Conservation (phyloP, 139 green algal genomes). For the Coccomyxa sp. region DNA sequence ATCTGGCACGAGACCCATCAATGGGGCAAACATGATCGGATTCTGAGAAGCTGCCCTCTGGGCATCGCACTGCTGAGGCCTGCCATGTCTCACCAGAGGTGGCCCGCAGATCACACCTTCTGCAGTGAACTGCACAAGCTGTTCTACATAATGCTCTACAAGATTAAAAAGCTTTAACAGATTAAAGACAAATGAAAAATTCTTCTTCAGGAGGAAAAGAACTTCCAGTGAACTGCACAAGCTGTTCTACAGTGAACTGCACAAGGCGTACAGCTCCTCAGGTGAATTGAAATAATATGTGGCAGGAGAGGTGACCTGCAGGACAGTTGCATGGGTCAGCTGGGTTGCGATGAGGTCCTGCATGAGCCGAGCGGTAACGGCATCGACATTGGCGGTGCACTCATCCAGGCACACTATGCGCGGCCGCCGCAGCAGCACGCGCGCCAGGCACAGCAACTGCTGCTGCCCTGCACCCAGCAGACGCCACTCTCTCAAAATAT, state of each 20-base stretch:
- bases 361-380: slow-evolving; percentile 45
- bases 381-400: slow-evolving; percentile 50
- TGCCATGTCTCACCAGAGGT: neutral
- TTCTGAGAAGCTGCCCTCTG: too few relatives aligned
- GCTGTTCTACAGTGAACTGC: too few relatives aligned
- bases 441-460: slow-evolving; percentile 75
- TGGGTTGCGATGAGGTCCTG: slow-evolving; percentile 30
- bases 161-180: too few relatives aligned
- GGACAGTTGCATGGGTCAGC: slow-evolving; percentile 31
- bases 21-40: too few relatives aligned
- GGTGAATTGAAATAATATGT: neutral
- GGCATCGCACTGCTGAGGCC: neutral
- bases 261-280: too few relatives aligned
- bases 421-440: slow-evolving; percentile 52
- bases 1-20: neutral
- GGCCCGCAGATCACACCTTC: neutral
- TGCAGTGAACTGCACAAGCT: too few relatives aligned
- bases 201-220: too few relatives aligned
- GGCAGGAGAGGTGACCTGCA: slow-evolving; percentile 28
- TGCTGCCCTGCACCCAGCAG: slow-evolving; percentile 50
- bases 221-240: too few relatives aligned
- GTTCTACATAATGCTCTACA: too few relatives aligned
- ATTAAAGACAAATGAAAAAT: too few relatives aligned
- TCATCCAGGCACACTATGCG: slow-evolving; percentile 73
- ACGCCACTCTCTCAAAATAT: neutral